These are phyloP conservation scores for Vicia villosa DNA, from an alignment of 306 rosid genomes.

Conservation along the genomic window DNA sequence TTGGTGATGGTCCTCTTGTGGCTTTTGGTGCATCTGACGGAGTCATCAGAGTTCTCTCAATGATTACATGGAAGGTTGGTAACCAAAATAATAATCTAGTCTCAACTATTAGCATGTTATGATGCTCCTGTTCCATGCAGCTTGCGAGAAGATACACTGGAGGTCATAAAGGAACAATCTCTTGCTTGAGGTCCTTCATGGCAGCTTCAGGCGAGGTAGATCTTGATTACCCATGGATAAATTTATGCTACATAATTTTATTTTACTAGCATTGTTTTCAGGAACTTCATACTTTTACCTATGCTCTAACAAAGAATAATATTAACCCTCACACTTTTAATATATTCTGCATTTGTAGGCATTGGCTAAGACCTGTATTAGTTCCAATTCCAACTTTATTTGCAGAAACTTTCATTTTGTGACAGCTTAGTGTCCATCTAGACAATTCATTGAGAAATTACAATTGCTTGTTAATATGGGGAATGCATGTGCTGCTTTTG, in stretches of 20 bases:
- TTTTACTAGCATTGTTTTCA: constrained; percentile 25
- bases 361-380: constrained; percentile 20
- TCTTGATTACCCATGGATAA: constrained; percentile 33
- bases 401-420: constrained; percentile 22
- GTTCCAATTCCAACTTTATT: not conserved
- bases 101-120: constrained; percentile 33
- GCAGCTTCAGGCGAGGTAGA: constrained; percentile 98
- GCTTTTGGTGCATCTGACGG: constrained; percentile 99
- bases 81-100: constrained; percentile 36
- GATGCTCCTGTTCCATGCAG: constrained; percentile 58
- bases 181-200: constrained; percentile 94
- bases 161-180: constrained; percentile 95
- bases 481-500: constrained; percentile 22
- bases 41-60: constrained; percentile 94
- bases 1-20: constrained; percentile 92
- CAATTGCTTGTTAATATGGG: constrained; percentile 20
- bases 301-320: constrained; percentile 26
- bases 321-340: constrained; percentile 14
- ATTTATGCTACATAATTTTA: constrained; percentile 32
- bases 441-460: constrained; percentile 24
- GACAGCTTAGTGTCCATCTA: constrained; percentile 12
- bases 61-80: constrained; percentile 97
- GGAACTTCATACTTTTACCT: constrained; percentile 4
- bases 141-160: constrained; percentile 91
- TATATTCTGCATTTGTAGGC: constrained; percentile 20